These are phyloP conservation scores for Rhypophila decipiens DNA, from an alignment of 495 filamentous ascomycete genomes.

Conservation along the genomic window DNA sequence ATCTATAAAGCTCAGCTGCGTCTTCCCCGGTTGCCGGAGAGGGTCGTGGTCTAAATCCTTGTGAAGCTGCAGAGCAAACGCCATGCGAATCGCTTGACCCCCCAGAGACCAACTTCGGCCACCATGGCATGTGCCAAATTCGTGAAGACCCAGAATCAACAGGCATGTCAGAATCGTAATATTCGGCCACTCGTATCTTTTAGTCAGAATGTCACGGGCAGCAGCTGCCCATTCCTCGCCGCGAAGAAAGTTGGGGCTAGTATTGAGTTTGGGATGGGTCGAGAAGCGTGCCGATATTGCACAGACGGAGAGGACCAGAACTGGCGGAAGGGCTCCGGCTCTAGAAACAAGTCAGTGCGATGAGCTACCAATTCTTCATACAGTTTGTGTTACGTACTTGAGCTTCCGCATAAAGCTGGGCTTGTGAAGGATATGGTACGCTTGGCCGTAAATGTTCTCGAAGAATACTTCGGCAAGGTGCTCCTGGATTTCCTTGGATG, in stretches of 20 bases:
- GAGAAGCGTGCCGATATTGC: conserved; percentile 92
- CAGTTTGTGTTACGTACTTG: conserved; percentile 39
- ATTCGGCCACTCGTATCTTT: conserved; percentile 87
- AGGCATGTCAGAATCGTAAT: conserved; percentile 91
- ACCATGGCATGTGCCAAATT: conserved; percentile 95
- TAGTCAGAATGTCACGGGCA: conserved; percentile 76
- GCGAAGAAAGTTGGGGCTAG: conserved; percentile 79
- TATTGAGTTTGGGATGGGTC: conserved; percentile 80
- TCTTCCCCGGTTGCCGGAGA: conserved; percentile 55
- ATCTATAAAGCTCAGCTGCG: conserved; percentile 80
- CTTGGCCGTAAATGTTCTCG: conserved; percentile 91
- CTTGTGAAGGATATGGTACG: conserved; percentile 93
- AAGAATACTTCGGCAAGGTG: conserved; percentile 95
- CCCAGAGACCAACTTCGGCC: conserved; percentile 93
- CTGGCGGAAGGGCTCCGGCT: conserved; percentile 62
- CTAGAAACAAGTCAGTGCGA: too few species aligned
- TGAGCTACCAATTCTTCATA: too few species aligned
- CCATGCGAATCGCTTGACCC: conserved; percentile 93
- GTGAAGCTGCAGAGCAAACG: conserved; percentile 90
- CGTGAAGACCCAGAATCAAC: conserved; percentile 81
- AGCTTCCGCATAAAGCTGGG: conserved; percentile 90
- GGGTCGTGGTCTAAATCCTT: conserved; percentile 89
- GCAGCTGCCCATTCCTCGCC: conserved; percentile 85
- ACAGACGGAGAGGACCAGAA: conserved; percentile 84
- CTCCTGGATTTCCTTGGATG: conserved; percentile 84